Evolutionary conservation across 2,329 filamentous ascomycete species (phyloP).

Genomic region (Pseudovirgaria hyperparasitica): DNA sequence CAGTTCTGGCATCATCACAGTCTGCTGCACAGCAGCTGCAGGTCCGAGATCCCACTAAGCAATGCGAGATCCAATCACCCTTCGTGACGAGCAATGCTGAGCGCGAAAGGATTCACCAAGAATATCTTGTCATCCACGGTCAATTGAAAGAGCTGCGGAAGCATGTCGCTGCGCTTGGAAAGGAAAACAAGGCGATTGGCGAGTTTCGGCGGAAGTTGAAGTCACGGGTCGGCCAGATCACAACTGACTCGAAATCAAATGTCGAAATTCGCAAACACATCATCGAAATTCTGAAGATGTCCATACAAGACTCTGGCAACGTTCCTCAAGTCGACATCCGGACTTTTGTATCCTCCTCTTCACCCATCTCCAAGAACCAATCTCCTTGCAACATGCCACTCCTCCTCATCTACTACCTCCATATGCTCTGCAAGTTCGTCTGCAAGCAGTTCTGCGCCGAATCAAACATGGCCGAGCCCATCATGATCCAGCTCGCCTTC

Average conservation of each 20-base stretch:
- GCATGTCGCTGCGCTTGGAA: slow-evolving; percentile 14
- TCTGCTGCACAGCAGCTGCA: slow-evolving; percentile 1
- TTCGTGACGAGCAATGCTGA: slow-evolving; percentile 8
- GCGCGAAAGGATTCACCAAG: slow-evolving; percentile 17
- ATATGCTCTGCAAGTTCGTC: slow-evolving; percentile 61
- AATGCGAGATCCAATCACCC: slow-evolving; percentile 4
- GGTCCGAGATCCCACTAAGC: slow-evolving; percentile 1
- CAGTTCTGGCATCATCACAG: neutral
- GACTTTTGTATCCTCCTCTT: slow-evolving; percentile 19
- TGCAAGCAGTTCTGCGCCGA: slow-evolving; percentile 45
- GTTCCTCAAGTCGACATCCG: slow-evolving; percentile 23
- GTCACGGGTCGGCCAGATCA: slow-evolving; percentile 21
- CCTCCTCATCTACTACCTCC: slow-evolving; percentile 55
- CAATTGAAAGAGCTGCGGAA: slow-evolving; percentile 24
- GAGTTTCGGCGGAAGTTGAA: slow-evolving; percentile 20
- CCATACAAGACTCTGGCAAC: slow-evolving; percentile 12
- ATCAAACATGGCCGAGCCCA: slow-evolving; percentile 22
- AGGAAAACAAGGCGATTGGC: slow-evolving; percentile 17
- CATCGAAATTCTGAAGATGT: slow-evolving; percentile 15
- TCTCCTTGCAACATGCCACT: slow-evolving; percentile 21
- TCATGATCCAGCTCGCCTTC: slow-evolving; percentile 55
- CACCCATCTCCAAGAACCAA: slow-evolving; percentile 21
- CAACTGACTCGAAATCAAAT: slow-evolving; percentile 14
- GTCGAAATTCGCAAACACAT: slow-evolving; percentile 10
- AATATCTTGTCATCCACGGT: slow-evolving; percentile 22